Conservation (phyloP, 441 rosid genomes). For the Erysimum pusillum region DNA sequence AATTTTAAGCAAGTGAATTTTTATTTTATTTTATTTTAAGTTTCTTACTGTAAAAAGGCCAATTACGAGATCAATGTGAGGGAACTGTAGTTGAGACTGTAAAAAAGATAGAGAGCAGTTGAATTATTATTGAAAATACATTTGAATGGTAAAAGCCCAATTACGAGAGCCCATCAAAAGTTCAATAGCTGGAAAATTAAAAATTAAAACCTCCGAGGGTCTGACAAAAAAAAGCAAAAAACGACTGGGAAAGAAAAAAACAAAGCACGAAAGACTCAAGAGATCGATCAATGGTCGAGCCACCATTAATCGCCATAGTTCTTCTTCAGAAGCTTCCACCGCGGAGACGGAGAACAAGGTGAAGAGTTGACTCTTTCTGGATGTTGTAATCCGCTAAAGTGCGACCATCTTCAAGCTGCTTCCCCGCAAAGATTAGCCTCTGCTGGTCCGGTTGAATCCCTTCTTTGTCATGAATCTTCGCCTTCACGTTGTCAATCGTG, state of each 20-base stretch:
- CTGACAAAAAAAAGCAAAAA: background rate
- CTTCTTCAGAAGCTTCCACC: slow-evolving; percentile 23
- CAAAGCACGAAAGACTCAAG: background rate
- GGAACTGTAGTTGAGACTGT: background rate
- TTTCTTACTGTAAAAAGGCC: too few species aligned
- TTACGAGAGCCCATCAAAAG: slow-evolving; percentile 4
- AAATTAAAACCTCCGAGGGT: background rate
- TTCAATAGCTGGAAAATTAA: background rate
- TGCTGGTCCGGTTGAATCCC: slow-evolving; percentile 23
- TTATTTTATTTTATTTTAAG: too few species aligned
- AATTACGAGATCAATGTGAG: background rate
- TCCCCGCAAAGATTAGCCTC: slow-evolving; percentile 9
- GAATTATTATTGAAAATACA: background rate
- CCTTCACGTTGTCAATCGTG: slow-evolving; percentile 17
- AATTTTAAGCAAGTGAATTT: too few species aligned
- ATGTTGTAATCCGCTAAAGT: slow-evolving; percentile 17
- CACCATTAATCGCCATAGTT: background rate
- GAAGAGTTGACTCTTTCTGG: slow-evolving; percentile 19
- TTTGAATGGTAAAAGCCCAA: background rate
- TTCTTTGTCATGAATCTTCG: slow-evolving; percentile 13
- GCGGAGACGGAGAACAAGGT: slow-evolving; percentile 12
- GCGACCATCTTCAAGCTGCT: slow-evolving; percentile 21
- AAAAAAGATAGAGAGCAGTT: background rate
- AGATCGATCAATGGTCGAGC: background rate
- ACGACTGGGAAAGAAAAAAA: background rate